Evolutionary conservation across 2,329 filamentous ascomycete species (phyloP), one percentile per base, ranked within the genome.

Genomic region (Penicillium fuscoglaucum): DNA sequence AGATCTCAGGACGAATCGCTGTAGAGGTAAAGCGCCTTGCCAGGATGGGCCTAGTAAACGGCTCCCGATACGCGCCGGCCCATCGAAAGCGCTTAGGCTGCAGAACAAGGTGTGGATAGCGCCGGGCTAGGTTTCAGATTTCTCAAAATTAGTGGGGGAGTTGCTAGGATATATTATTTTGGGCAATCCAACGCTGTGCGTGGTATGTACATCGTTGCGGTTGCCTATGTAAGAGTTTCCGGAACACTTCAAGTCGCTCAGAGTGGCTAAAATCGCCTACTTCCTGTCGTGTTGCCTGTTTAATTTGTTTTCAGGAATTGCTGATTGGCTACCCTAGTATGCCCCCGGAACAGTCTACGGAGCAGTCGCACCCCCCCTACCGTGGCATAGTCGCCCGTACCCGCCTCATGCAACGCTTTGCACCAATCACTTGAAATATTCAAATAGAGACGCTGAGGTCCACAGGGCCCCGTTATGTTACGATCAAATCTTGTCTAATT

Each of bases 1-100:
- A 44, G 19, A 39, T 4, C 9, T 19, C 5, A 1, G n/a, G 33
- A 45, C 50, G 53, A 65, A 64, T 65, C 4, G 39, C 43, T 45
- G 47, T 31, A 46, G 31, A 40, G 37, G 31, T 48, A 53, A 53
- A 57, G 58, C 58, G 58, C 59, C 49, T 37, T 52, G 29, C n/a
- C 19, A 61, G 52, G 55, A 57, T 60, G 56, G 55, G 33, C 24
- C 45, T 43, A 29, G 53, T 52, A 33, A 52, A 61, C 61, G 60
- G 55, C 58, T 52, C 47, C 47, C 57, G 44, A 55, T 68, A 67
- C 65, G 66, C 66, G 66, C 66, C 59, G 54, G 60, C 46, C 51
- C 44, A 55, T 51, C 28, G 52, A 52, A 58, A 57, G 66, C 66
- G 66, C 63, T 65, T 67, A 51, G 40, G 39, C 52, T 56, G 50